Base-by-base conservation (phyloP, 805 yeast genomes). In the Groenewaldozyma tartarivorans region DNA sequence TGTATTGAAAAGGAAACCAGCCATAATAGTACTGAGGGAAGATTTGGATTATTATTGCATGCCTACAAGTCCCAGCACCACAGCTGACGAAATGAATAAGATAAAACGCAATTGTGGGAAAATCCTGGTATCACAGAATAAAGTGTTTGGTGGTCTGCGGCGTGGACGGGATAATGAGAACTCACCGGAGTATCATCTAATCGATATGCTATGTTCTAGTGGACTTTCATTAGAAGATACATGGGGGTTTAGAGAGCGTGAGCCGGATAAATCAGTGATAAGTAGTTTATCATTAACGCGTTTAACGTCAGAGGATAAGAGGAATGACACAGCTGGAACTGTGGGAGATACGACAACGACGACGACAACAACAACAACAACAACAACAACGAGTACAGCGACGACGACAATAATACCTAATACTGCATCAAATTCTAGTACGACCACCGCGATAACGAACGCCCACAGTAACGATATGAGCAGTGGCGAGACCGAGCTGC, bases 31-130 rank as follows among this genome's bases (percentile, higher is more conserved):
- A 3, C 68, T 92, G 41, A 70, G 96, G 47, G 98, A 92, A 59
- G 98, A 92, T 61, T 69, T 92, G 50, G 98, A 92, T 57, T 92
- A 75, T 62, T 92, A 88, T 60, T 84, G 94, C 48, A 79, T 92
- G 15, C 94, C 96, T 2, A 88, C 85, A 33, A 64, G 32, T 60
- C 43, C 70, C 1, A 80, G 81, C 1, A 62, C 77, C 30, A 59
- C 67, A 37, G 64, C 66, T 18, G 77, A 75, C 20, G 75, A 78
- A 33, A 78, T 87, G 71, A 73, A 75, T 48, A 67, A 68, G 30
- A 65, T 90, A 46, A 90, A 90, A 58, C 56, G 75, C 36, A 73
- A 74, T 45, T 92, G 86, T 7, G 94, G 95, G 48, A 68, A 78
- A 47, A 64, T 70, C 43, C 66, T 90, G 48, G 67, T 76, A 20